Conservation (phyloP, 495 filamentous ascomycete genomes). For the Penicillium herquei region DNA sequence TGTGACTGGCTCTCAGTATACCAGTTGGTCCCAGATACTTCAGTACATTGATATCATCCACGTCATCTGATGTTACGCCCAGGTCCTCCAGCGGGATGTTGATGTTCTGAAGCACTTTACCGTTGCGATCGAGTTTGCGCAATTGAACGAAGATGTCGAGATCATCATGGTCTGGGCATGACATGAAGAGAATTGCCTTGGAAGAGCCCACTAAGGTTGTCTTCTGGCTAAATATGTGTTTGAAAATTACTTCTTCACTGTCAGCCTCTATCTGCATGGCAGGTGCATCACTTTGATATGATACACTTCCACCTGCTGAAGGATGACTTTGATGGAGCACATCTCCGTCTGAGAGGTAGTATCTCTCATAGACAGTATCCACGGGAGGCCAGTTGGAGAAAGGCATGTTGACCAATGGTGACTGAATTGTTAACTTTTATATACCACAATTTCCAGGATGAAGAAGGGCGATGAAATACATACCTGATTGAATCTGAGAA, state of each 20-base stretch:
- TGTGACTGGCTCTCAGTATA: background rate
- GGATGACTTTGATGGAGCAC: background rate
- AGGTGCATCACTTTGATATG: background rate
- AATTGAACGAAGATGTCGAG: slow-evolving; percentile 6
- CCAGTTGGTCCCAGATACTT: background rate
- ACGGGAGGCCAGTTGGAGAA: background rate
- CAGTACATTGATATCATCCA: background rate
- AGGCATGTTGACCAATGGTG: background rate
- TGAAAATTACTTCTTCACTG: slow-evolving; percentile 5
- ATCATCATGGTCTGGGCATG: background rate
- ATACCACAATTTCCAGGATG: background rate
- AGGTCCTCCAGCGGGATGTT: slow-evolving; percentile 3
- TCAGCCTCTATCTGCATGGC: background rate
- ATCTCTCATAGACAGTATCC: background rate
- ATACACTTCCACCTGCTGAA: background rate
- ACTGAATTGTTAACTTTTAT: background rate
- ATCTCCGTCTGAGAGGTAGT: background rate
- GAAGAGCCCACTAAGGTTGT: background rate
- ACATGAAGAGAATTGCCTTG: slow-evolving; percentile 4
- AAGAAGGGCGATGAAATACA: background rate
- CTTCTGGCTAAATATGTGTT: background rate
- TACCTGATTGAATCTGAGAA: background rate
- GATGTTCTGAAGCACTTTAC: slow-evolving; percentile 3
- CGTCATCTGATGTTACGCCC: background rate
- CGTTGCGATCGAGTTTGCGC: slow-evolving; percentile 1